Evolutionary conservation across 495 filamentous ascomycete genomes (phyloP).

Genomic region (Gamarada debralockiae): DNA sequence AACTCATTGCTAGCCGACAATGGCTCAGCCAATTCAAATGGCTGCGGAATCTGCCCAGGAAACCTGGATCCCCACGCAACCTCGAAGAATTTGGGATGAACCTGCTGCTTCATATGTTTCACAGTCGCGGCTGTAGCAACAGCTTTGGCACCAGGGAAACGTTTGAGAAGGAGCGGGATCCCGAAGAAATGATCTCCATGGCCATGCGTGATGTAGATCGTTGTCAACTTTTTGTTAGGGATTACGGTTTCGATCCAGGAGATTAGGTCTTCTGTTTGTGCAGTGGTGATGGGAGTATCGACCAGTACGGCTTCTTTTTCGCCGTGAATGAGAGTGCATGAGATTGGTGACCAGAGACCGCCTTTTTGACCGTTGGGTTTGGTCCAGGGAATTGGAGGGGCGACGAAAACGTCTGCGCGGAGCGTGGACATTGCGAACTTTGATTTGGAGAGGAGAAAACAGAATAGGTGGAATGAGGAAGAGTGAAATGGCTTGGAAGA

Average conservation of each 20-base stretch:
- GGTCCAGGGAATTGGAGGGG: neutral
- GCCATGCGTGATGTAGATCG: conserved; percentile 44
- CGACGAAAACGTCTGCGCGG: neutral
- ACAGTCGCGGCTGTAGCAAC: conserved; percentile 30
- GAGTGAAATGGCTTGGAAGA: too few relatives aligned
- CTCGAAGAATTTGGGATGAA: neutral
- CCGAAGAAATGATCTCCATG: conserved; percentile 46
- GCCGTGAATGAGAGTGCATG: conserved; percentile 26
- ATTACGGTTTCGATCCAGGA: conserved; percentile 28
- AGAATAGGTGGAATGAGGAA: too few relatives aligned
- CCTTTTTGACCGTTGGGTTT: neutral
- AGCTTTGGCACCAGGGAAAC: conserved; percentile 28
- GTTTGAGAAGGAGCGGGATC: conserved; percentile 21
- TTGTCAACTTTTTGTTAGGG: conserved; percentile 27
- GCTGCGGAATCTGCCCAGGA: neutral
- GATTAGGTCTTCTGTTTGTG: conserved; percentile 18
- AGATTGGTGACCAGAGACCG: conserved; percentile 24
- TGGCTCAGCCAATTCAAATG: neutral
- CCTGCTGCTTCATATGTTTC: conserved; percentile 31
- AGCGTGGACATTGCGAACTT: too few relatives aligned
- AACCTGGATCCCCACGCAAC: neutral
- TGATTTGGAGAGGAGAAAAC: too few relatives aligned
- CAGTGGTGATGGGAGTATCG: conserved; percentile 26
- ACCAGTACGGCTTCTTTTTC: conserved; percentile 29
- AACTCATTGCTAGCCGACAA: neutral